phyloP scores from a whole-genome alignment of 192 early-diverging fungal species.

The Linnemannia schmuckeri region DNA sequence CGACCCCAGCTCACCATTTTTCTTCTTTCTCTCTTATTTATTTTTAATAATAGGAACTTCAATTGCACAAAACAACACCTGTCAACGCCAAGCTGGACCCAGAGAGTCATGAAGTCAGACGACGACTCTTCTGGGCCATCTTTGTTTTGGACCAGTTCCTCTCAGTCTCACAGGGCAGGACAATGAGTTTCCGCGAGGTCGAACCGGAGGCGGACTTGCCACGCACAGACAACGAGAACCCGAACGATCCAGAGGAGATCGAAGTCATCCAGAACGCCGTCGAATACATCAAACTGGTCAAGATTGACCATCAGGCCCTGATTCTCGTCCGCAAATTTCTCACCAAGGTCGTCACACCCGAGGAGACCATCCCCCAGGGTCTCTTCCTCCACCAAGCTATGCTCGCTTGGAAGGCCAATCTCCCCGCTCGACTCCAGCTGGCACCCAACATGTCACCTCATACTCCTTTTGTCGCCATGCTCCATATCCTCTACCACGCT shows the following conservation, averaged over 20 bases:
- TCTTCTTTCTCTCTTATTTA: not conserved
- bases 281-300: conserved; percentile 56
- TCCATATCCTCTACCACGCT: conserved; percentile 70
- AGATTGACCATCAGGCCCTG: conserved; percentile 51
- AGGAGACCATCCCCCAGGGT: conserved; percentile 57
- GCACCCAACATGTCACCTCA: conserved; percentile 38
- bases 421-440: conserved; percentile 52
- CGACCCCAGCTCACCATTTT: not conserved
- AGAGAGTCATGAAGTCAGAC: conserved; percentile 48
- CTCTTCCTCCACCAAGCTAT: conserved; percentile 54
- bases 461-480: conserved; percentile 63
- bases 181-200: conserved; percentile 54
- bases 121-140: conserved; percentile 50
- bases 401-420: conserved; percentile 54
- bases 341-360: conserved; percentile 53
- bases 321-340: conserved; percentile 53
- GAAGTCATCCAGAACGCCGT: conserved; percentile 45
- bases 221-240: conserved; percentile 42
- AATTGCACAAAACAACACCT: conserved; percentile 55
- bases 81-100: conserved; percentile 54
- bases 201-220: conserved; percentile 52
- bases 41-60: conserved; percentile 40
- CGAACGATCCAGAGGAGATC: conserved; percentile 47
- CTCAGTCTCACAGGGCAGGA: conserved; percentile 43
- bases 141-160: conserved; percentile 57